Evolutionary conservation across 805 yeast species (phyloP), one percentile per base, ranked within the genome.

Genomic region (Kazachstania psychrophila): DNA sequence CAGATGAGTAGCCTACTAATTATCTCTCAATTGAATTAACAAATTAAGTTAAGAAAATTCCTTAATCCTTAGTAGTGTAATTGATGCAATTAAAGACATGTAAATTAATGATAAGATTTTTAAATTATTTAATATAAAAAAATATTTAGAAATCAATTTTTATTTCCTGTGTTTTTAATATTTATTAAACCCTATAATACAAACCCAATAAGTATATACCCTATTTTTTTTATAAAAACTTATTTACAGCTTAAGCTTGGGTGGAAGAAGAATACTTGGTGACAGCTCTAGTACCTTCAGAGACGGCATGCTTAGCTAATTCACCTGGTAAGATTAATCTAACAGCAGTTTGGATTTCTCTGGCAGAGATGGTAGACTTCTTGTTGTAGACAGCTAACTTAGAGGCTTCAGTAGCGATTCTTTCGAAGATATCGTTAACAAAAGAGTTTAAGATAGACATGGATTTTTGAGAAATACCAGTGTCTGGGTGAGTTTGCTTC

Each of bases 361-460:
- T 86, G 45, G 96, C 94, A 51, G 96, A 86, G 62, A 89, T 88
- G 56, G 97, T 88, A 43, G 95, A 85, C 73, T 87, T 88, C 77
- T 87, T 87, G 84, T 88, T 88, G 82, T 88, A 88, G 62, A 95
- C 95, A 69, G 96, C 96, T 60, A 89, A 79, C 73, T 88, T 89
- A 52, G 96, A 88, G 57, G 96, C 96, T 74, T 88, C 96, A 58
- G 89, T 70, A 57, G 96, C 96, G 58, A 88, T 83, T 76, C 97
- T 88, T 76, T 88, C 96, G 64, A 88, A 89, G 64, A 88, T 85
- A 70, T 89, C 96, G 72, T 87, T 88, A 56, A 89, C 96, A 58
- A 89, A 89, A 31, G 96, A 89, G 83, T 89, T 89, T 92, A 88
- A 80, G 68, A 89, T 89, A 50, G 95, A 86, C 95, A 89, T 89